Evolutionary conservation across 2,329 filamentous ascomycete genomes (phyloP), one percentile per base, ranked within the genome.

Genomic region (Lasiodiplodia hormozganensis): DNA sequence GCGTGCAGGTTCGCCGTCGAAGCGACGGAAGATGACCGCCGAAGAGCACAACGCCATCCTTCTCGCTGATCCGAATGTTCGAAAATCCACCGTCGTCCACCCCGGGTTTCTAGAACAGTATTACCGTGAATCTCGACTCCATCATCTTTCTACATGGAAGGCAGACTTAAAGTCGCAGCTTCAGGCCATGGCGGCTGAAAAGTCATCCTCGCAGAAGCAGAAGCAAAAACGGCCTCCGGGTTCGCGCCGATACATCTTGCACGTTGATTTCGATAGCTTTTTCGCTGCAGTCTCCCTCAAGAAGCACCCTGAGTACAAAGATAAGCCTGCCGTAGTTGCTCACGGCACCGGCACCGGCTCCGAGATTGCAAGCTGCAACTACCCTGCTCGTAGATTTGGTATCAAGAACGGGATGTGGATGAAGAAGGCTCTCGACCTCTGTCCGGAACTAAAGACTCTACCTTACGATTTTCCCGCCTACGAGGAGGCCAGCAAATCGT

Each of bases 341-440:
- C 96, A 99, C 76, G 92, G 95, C 4, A 87, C 86, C 54, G 95
- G 95, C 0, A 88, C 88, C 28, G 93, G 93, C 0, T 97, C 95
- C 0, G 96, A 99, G 76, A 98, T 99, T 74, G 96, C 96, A 25
- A 97, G 94, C 71, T 99, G 96, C 81, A 99, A 99, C 75, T 99
- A 99, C 76, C 89, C 91, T 23, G 96, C 96, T 7, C 89, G 96
- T 47, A 86, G 88, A 38, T 96, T 90, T 73, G 95, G 95, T 1
- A 86, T 99, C 67, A 97, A 94, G 76, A 99, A 99, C 73, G 96
- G 96, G 47, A 99, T 98, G 96, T 99, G 96, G 96, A 98, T 99
- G 95, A 96, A 95, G 77, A 86, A 87, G 40, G 96, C 96, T 0
- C 85, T 91, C 69, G 90, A 96, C 72, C 79, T 96, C 21, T 99